Conservation (phyloP, 495 filamentous ascomycete genomes). For the Staphylotrichum longicolle region DNA sequence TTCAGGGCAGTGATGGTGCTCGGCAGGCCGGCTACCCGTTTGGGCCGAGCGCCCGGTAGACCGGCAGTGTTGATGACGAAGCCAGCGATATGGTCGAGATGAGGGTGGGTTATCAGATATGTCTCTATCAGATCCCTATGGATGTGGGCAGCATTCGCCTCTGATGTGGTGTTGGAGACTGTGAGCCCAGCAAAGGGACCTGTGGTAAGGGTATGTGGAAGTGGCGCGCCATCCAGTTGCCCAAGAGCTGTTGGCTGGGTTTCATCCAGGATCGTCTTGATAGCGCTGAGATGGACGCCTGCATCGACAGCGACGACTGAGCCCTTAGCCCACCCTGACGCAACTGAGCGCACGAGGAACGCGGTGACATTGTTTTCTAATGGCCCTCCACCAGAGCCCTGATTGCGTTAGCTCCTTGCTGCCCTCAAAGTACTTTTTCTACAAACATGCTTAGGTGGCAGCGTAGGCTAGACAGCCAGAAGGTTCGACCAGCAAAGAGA, state of each 20-base stretch:
- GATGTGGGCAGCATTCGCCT: slow-evolving; percentile 77
- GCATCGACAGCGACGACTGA: slow-evolving; percentile 90
- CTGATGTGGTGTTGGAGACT: slow-evolving; percentile 57
- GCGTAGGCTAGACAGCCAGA: no score
- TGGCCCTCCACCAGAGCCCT: slow-evolving; percentile 92
- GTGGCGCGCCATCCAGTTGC: slow-evolving; percentile 28
- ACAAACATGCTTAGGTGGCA: no score
- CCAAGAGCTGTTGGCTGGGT: slow-evolving; percentile 48
- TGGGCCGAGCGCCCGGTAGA: slow-evolving; percentile 69
- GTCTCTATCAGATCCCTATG: slow-evolving; percentile 76
- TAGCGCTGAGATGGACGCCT: slow-evolving; percentile 82
- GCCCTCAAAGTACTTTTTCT: background rate
- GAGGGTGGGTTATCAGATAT: slow-evolving; percentile 88
- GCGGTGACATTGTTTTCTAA: slow-evolving; percentile 86
- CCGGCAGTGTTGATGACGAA: slow-evolving; percentile 90
- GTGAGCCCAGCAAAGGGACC: slow-evolving; percentile 74
- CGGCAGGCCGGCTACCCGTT: slow-evolving; percentile 79
- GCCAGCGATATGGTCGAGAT: slow-evolving; percentile 88
- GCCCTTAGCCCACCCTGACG: slow-evolving; percentile 72
- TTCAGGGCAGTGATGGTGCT: slow-evolving; percentile 86
- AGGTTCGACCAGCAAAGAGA: no score
- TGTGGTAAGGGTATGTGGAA: slow-evolving; percentile 40
- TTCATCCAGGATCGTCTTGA: slow-evolving; percentile 64
- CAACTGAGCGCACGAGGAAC: slow-evolving; percentile 77
- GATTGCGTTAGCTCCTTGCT: slow-evolving; percentile 29